Evolutionary conservation across 768 basidiomycete genomes (phyloP).

Genomic region (Leucosporidium creatinivorum): DNA sequence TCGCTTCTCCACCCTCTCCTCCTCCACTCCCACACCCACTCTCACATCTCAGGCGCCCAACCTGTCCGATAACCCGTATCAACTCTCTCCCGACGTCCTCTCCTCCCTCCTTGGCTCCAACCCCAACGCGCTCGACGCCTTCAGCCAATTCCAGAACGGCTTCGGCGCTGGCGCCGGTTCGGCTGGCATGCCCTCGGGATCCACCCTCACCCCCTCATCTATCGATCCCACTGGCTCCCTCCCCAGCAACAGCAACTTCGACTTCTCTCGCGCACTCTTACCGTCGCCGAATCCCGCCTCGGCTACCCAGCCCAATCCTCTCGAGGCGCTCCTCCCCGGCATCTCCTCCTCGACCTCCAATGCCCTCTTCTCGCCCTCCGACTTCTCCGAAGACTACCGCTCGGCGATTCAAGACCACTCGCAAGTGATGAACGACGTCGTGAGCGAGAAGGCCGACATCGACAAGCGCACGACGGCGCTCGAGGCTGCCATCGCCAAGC

Average conservation of each 20-base stretch:
- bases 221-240: neutral
- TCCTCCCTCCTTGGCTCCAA: constrained; percentile 13
- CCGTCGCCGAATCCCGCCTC: neutral
- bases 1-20: constrained; percentile 25
- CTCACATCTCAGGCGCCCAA: neutral
- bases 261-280: constrained; percentile 2
- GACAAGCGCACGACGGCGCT: constrained; percentile 27
- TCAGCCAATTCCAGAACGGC: constrained; percentile 13
- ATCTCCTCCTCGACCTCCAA: neutral
- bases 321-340: neutral
- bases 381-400: neutral
- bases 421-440: neutral
- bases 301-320: neutral
- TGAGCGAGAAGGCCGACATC: constrained; percentile 21
- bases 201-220: neutral
- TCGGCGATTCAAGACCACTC: constrained; percentile 7
- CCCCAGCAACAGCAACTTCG: neutral
- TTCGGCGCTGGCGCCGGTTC: neutral
- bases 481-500: constrained; percentile 23
- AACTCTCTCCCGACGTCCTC: constrained; percentile 19
- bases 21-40: constrained; percentile 11
- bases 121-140: constrained; percentile 9
- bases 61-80: constrained; percentile 8
- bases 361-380: constrained; percentile 7
- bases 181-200: neutral